phyloP scores from a whole-genome alignment of 2,329 filamentous ascomycete species.

The Zymoseptoria brevis region DNA sequence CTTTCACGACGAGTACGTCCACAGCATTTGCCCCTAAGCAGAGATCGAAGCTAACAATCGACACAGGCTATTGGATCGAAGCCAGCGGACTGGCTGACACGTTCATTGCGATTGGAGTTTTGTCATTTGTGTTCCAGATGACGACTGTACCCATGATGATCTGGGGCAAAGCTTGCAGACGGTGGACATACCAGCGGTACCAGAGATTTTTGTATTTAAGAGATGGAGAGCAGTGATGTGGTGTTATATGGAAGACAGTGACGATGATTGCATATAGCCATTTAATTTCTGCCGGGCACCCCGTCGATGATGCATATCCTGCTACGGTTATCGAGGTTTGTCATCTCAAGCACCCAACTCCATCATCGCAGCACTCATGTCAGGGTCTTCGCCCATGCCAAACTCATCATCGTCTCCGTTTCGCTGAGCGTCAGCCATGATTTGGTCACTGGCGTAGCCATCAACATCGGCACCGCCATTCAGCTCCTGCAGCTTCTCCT shows the following conservation, averaged over 20 bases:
- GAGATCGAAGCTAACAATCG: not conserved
- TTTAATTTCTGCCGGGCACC: not conserved
- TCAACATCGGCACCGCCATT: slow-evolving; percentile 36
- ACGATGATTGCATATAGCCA: not conserved
- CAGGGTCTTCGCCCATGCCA: slow-evolving; percentile 28
- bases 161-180: slow-evolving; percentile 44
- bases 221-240: slow-evolving; percentile 17
- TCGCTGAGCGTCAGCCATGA: slow-evolving; percentile 26
- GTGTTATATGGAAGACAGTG: not conserved
- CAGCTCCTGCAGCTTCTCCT: slow-evolving; percentile 47
- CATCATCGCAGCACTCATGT: slow-evolving; percentile 32
- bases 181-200: slow-evolving; percentile 36
- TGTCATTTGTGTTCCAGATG: slow-evolving; percentile 46
- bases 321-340: not conserved
- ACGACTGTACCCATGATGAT: slow-evolving; percentile 48
- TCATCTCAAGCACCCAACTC: slow-evolving; percentile 22
- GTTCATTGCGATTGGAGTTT: slow-evolving; percentile 46
- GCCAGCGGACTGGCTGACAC: slow-evolving; percentile 39
- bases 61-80: slow-evolving; percentile 38
- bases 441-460: slow-evolving; percentile 24
- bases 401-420: slow-evolving; percentile 21
- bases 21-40: not conserved
- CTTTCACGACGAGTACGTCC: slow-evolving; percentile 34
- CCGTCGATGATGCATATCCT: not conserved
- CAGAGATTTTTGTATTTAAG: slow-evolving; percentile 19